A percentile compares a stretch with the other conserved stretches of the same genome.
These are phyloP conservation scores for Cyanidiococcus yangmingshanensis DNA, from an alignment of 23 red algal species.

Conservation along the genomic window DNA sequence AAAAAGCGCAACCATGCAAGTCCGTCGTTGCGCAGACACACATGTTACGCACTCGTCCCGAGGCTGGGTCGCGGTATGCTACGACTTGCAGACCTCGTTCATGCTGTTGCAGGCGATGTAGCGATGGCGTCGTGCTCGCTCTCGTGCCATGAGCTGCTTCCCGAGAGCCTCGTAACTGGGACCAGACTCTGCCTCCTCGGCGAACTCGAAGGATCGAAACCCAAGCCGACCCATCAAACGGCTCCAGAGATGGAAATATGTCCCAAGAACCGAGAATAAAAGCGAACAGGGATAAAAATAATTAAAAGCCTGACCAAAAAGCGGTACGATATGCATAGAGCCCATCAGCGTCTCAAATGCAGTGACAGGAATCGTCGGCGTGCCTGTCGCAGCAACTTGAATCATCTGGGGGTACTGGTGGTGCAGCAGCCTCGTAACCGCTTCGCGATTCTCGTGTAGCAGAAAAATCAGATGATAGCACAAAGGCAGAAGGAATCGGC, in stretches of 20 bases:
- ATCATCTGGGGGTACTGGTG: not conserved
- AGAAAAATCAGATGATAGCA: slow-evolving; percentile 27
- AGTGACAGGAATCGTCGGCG: not conserved
- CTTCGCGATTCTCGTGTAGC: slow-evolving; percentile 23
- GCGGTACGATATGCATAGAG: slow-evolving; percentile 25
- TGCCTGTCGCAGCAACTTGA: not conserved
- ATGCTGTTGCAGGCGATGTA: not conserved
- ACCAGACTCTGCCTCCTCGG: not conserved
- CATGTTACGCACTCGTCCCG: too few species aligned
- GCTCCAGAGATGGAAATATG: slow-evolving; percentile 21
- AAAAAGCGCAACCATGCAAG: too few species aligned
- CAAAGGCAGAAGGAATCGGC: slow-evolving; percentile 20
- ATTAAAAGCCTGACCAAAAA: slow-evolving; percentile 27
- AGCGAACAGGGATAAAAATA: slow-evolving; percentile 13
- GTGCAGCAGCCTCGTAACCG: slow-evolving; percentile 15
- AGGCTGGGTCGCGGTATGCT: not conserved
- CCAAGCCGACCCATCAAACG: not conserved
- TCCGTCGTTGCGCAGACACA: too few species aligned
- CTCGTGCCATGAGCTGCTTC: slow-evolving; percentile 17
- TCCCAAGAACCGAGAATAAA: slow-evolving; percentile 14
- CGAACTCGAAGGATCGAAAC: slow-evolving; percentile 24
- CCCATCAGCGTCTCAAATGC: slow-evolving; percentile 21
- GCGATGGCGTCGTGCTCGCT: slow-evolving; percentile 24
- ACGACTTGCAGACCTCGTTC: not conserved
- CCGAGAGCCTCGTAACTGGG: slow-evolving; percentile 16